Evolutionary conservation across 129 eudicot genomes (phyloP).

Genomic region (Helianthus tuberosus): DNA sequence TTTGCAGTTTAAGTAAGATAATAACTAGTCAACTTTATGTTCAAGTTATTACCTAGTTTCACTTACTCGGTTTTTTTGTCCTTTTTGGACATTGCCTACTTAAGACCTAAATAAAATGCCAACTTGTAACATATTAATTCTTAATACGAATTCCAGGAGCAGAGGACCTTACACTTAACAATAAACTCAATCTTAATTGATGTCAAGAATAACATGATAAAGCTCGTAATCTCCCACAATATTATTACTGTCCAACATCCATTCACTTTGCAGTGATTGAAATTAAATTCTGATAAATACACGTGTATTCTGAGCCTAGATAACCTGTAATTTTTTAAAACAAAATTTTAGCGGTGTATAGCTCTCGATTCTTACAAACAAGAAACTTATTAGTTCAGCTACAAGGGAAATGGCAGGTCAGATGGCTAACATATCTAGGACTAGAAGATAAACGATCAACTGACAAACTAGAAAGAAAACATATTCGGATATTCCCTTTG

Average conservation of each 20-base stretch:
- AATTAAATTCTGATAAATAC: neutral
- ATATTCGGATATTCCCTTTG: no score
- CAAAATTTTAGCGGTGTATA: no score
- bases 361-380: no score
- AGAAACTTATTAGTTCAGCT: no score
- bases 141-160: neutral
- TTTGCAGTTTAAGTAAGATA: no score
- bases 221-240: constrained; percentile 1
- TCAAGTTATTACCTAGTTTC: neutral
- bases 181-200: neutral
- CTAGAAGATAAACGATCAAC: neutral
- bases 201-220: neutral
- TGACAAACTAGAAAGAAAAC: neutral
- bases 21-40: neutral
- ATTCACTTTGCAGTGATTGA: neutral
- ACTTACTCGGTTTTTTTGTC: neutral
- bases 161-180: neutral
- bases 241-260: constrained; percentile 1
- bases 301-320: neutral
- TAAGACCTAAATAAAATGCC: neutral
- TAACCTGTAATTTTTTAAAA: no score
- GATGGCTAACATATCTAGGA: constrained; percentile 3
- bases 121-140: neutral
- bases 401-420: neutral
- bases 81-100: neutral